Evolutionary conservation across 2,329 filamentous ascomycete genomes (phyloP), one percentile per base, ranked within the genome.

Genomic region (Ustilaginoidea virens): DNA sequence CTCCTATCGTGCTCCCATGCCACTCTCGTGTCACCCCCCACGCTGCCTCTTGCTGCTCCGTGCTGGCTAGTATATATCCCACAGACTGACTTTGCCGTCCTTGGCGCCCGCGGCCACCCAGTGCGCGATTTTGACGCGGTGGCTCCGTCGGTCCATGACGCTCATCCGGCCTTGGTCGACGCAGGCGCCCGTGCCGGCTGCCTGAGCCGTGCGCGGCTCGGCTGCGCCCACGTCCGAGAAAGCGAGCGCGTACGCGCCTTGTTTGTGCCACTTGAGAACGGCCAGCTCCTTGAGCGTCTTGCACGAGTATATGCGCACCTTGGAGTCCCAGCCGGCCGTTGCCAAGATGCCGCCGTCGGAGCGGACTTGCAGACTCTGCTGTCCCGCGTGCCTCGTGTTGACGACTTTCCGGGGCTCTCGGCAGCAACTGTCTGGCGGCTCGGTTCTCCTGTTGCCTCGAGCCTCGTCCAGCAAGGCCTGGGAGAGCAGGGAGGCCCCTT

Each of bases 1-100:
- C n/a, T n/a, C n/a, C n/a, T n/a, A n/a, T n/a, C n/a, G n/a, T n/a
- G n/a, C n/a, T n/a, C n/a, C n/a, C n/a, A n/a, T n/a, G n/a, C n/a
- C n/a, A n/a, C n/a, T n/a, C n/a, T n/a, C n/a, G n/a, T n/a, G n/a
- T n/a, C n/a, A n/a, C n/a, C n/a, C n/a, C n/a, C n/a, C n/a, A n/a
- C n/a, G n/a, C n/a, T n/a, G n/a, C n/a, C n/a, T n/a, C n/a, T n/a
- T n/a, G n/a, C n/a, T n/a, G n/a, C n/a, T n/a, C n/a, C n/a, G n/a
- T n/a, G n/a, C n/a, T n/a, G n/a, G n/a, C n/a, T 44, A 86, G 51
- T 90, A 98, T 33, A 96, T 74, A 56, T 94, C 82, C 90, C 90
- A 98, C 40, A 98, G 58, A 47, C 83, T 92, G 37, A 96, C 72
- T 50, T 92, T 93, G 12, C 87, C 90, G 56, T 96, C 90, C 51